phyloP scores from a whole-genome alignment of 495 filamentous ascomycete species.

The Amniculicola lignicola region DNA sequence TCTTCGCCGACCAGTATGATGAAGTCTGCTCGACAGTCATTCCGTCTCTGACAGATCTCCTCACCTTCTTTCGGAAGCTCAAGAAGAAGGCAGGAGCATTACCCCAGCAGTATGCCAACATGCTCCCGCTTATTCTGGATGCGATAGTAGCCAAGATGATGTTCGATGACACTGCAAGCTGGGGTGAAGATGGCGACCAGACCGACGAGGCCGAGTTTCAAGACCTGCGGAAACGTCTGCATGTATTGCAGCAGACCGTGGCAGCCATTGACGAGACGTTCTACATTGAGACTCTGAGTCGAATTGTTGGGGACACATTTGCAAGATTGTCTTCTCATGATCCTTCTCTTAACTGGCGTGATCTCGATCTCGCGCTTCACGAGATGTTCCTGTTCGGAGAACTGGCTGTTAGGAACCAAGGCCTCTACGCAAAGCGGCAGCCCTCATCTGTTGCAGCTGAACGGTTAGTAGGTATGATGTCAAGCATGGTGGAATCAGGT shows the following conservation, averaged over 20 bases:
- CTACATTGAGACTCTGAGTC: slow-evolving; percentile 79
- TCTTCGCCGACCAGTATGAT: slow-evolving; percentile 97
- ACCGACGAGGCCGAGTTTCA: slow-evolving; percentile 99
- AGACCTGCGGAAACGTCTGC: slow-evolving; percentile 82
- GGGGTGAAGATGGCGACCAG: slow-evolving; percentile 91
- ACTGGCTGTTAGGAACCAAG: slow-evolving; percentile 76
- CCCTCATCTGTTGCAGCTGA: slow-evolving; percentile 72
- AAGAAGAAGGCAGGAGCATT: slow-evolving; percentile 58
- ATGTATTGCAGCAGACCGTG: slow-evolving; percentile 84
- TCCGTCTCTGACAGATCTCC: slow-evolving; percentile 80
- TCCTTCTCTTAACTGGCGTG: slow-evolving; percentile 82
- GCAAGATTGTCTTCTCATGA: slow-evolving; percentile 66
- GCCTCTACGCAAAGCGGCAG: slow-evolving; percentile 75
- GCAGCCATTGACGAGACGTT: slow-evolving; percentile 79
- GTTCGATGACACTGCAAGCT: slow-evolving; percentile 89
- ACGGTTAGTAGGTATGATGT: slow-evolving; percentile 83
- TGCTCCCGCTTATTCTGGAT: slow-evolving; percentile 81
- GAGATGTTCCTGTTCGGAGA: slow-evolving; percentile 98
- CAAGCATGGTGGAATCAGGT: slow-evolving; percentile 90
- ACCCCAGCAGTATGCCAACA: slow-evolving; percentile 64
- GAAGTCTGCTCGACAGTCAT: slow-evolving; percentile 95
- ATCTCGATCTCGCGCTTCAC: slow-evolving; percentile 90
- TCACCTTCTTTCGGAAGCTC: slow-evolving; percentile 81
- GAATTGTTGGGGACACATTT: slow-evolving; percentile 80
- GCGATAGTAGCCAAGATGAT: slow-evolving; percentile 93